These are phyloP conservation scores for Aquilaria yunnanensis DNA, from an alignment of 345 rosid genomes.

Conservation along the genomic window DNA sequence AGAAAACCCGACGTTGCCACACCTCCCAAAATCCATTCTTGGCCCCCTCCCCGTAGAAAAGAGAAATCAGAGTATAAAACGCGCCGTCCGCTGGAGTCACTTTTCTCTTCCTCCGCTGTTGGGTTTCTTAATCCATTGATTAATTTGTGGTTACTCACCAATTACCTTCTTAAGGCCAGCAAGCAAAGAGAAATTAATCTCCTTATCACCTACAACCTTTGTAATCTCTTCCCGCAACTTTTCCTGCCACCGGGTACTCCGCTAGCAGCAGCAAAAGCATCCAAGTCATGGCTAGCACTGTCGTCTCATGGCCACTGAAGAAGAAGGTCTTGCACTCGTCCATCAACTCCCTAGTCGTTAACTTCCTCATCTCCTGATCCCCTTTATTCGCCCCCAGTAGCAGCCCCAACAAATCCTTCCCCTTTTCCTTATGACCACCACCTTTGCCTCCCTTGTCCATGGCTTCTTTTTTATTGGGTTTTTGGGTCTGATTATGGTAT, in stretches of 20 bases:
- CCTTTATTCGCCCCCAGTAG: constrained; percentile 29
- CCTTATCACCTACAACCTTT: too few relatives aligned
- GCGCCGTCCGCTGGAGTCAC: too few relatives aligned
- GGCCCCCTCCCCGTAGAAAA: constrained; percentile 74
- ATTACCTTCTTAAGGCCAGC: too few relatives aligned
- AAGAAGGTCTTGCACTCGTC: constrained; percentile 97
- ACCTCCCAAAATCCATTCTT: constrained; percentile 38
- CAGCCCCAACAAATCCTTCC: constrained; percentile 52
- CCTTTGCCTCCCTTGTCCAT: background rate
- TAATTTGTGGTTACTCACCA: too few relatives aligned
- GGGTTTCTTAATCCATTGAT: too few relatives aligned
- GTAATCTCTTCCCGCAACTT: too few relatives aligned
- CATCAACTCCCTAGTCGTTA: constrained; percentile 55
- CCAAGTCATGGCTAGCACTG: constrained; percentile 87
- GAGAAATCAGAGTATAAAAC: constrained; percentile 21
- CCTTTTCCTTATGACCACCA: background rate
- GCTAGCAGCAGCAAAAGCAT: constrained; percentile 67
- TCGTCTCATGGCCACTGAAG: constrained; percentile 92
- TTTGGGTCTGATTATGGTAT: too few relatives aligned
- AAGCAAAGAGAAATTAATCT: too few relatives aligned
- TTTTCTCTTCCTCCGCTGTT: too few relatives aligned
- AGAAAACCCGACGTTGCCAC: too few relatives aligned
- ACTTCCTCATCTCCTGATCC: constrained; percentile 35
- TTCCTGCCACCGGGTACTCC: background rate
- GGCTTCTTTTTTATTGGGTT: too few relatives aligned